Evolutionary conservation across 1,284 basidiomycete species (phyloP).

Genomic region (Fomitopsis betulina): DNA sequence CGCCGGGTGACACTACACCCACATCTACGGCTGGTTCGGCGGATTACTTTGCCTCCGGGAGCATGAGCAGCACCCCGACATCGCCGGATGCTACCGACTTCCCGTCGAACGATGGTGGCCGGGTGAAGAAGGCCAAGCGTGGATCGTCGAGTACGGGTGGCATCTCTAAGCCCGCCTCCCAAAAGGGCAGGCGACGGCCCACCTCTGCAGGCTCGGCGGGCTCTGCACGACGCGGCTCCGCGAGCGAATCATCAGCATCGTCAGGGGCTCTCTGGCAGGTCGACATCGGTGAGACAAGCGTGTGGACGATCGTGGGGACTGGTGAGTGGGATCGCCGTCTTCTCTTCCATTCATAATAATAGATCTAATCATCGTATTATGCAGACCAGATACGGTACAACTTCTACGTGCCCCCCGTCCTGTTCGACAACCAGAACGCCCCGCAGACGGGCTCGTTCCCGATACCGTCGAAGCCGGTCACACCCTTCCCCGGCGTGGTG

Average conservation of each 20-base stretch:
- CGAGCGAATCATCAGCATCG: constrained; percentile 59
- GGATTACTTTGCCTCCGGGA: constrained; percentile 60
- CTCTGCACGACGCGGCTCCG: constrained; percentile 57
- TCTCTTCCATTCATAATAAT: constrained; percentile 3
- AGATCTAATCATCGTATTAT: constrained; percentile 10
- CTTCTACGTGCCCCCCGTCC: constrained; percentile 85
- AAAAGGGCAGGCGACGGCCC: constrained; percentile 65
- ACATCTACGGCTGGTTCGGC: constrained; percentile 43
- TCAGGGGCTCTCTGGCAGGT: constrained; percentile 84
- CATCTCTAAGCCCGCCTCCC: constrained; percentile 51
- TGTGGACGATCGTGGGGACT: constrained; percentile 92
- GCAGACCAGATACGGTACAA: constrained; percentile 85
- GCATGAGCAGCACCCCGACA: constrained; percentile 56
- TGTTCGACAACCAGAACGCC: constrained; percentile 72
- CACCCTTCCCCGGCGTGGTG: constrained; percentile 81
- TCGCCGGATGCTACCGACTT: constrained; percentile 71
- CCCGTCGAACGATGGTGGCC: constrained; percentile 73
- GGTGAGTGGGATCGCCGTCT: constrained; percentile 39
- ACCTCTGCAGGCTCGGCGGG: constrained; percentile 71
- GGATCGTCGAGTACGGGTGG: constrained; percentile 70
- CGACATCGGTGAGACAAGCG: constrained; percentile 84
- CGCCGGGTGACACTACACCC: constrained; percentile 62
- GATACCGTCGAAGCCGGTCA: constrained; percentile 76
- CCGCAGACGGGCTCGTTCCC: constrained; percentile 65
- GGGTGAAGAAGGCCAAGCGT: constrained; percentile 74